Evolutionary conservation across 192 early-diverging fungal species (phyloP).

Genomic region (Linnemannia elongata): DNA sequence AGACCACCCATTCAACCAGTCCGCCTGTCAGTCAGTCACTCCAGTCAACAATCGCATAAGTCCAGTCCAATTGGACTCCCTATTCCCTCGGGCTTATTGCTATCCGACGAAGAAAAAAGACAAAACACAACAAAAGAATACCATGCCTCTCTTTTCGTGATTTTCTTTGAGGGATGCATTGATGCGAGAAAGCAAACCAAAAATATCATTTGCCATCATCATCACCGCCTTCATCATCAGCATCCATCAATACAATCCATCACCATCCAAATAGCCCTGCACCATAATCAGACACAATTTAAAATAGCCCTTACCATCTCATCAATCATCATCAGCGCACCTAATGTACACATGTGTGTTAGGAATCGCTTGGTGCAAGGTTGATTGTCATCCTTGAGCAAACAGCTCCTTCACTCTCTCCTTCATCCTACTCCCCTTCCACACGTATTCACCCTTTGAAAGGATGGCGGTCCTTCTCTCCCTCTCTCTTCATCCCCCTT

Average conservation of each 20-base stretch:
- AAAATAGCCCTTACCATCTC: too few relatives aligned
- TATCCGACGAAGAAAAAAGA: not conserved
- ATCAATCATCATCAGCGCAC: not conserved
- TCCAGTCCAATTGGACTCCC: not conserved
- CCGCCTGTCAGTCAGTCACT: not conserved
- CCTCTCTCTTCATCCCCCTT: not conserved
- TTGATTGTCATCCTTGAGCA: not conserved
- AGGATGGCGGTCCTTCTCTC: not conserved
- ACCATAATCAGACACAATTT: not conserved
- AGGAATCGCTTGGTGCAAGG: too few relatives aligned
- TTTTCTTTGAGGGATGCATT: not conserved
- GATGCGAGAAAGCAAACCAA: not conserved
- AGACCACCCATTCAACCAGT: not conserved
- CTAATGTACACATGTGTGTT: not conserved
- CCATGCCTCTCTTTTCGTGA: not conserved
- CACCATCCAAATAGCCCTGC: not conserved
- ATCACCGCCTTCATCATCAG: not conserved
- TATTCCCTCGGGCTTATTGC: conserved; percentile 4
- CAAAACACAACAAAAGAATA: not conserved
- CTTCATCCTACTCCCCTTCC: not conserved
- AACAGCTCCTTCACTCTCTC: not conserved
- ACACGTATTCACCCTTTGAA: not conserved
- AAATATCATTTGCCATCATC: not conserved
- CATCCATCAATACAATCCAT: not conserved
- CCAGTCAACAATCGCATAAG: not conserved